Evolutionary conservation across 768 basidiomycete species (phyloP), one percentile per base, ranked within the genome.

Genomic region (Suillus variegatus): DNA sequence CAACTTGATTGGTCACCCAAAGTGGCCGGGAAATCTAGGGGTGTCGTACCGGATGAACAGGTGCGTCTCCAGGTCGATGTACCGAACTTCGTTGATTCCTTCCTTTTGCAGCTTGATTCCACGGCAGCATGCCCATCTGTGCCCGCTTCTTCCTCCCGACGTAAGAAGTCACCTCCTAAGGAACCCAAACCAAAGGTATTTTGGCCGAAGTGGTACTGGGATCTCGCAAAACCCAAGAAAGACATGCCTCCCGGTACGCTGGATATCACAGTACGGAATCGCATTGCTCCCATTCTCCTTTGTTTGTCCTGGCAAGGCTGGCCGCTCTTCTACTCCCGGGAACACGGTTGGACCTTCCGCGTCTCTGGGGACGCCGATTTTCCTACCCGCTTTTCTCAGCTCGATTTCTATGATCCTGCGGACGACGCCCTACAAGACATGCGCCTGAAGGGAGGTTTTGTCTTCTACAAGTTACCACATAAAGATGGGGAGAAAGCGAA

Each of bases 151-250:
- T 22, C 61, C 43, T 25, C 61, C 22, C 63, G 71, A 25, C 65
- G 80, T 72, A 61, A 71, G 58, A 82, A 81, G 51, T 36, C 60
- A 20, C 44, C 61, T 56, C 60, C 71, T 1, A 81, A 80, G 62
- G 74, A 76, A 12, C 52, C 69, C 16, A 85, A 84, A 68, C 78
- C 79, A 4, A 82, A 82, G 13, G 83, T 88, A 0, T 63, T 81
- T n/a, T 98, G 96, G 95, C 97, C 96, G 1, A 92, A 93, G 74
- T 99, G 97, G 97, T 99, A 93, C 73, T 95, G 91, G 92, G 95
- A 98, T 32, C 85, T 94, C 4, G 81, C 90, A 3, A 88, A 82
- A 70, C 93, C 90, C 4, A 90, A 85, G 78, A 89, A 88, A 73
- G 88, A 81, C 64, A 72, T 81, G 64, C 80, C 85, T 6, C 88